Conservation (phyloP, 2,329 filamentous ascomycete genomes). For the Alternaria sp. region DNA sequence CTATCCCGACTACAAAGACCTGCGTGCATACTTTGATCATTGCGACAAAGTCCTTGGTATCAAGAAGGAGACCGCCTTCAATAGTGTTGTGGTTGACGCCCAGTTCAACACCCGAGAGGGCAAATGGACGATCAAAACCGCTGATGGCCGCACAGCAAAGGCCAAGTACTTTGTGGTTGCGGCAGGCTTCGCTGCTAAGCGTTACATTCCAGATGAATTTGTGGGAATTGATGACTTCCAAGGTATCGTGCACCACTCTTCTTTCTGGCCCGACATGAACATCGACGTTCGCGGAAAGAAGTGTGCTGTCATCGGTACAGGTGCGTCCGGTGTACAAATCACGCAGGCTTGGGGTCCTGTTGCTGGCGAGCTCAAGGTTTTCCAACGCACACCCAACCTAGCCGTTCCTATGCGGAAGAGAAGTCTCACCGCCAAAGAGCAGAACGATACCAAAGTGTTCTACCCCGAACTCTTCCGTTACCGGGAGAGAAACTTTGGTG, state of each 20-base stretch:
- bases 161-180: slow-evolving; percentile 61
- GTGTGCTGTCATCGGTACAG: slow-evolving; percentile 68
- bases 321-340: slow-evolving; percentile 69
- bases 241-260: slow-evolving; percentile 65
- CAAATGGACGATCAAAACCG: slow-evolving; percentile 59
- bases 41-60: slow-evolving; percentile 62
- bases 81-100: slow-evolving; percentile 60
- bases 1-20: slow-evolving; percentile 59
- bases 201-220: slow-evolving; percentile 64
- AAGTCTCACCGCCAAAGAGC: slow-evolving; percentile 52
- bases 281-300: slow-evolving; percentile 64
- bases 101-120: slow-evolving; percentile 56
- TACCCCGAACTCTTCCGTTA: slow-evolving; percentile 58
- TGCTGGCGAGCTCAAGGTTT: slow-evolving; percentile 62
- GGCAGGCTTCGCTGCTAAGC: slow-evolving; percentile 64
- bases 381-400: slow-evolving; percentile 57
- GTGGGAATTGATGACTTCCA: slow-evolving; percentile 65
- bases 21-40: slow-evolving; percentile 65
- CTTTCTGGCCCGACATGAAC: slow-evolving; percentile 62
- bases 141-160: slow-evolving; percentile 57
- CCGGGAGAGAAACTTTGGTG: slow-evolving; percentile 6
- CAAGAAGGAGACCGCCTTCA: slow-evolving; percentile 63
- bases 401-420: not conserved
- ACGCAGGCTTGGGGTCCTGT: slow-evolving; percentile 64
- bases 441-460: slow-evolving; percentile 52